phyloP scores from a whole-genome alignment of 768 basidiomycete species.

The Leccinellum luteum region DNA sequence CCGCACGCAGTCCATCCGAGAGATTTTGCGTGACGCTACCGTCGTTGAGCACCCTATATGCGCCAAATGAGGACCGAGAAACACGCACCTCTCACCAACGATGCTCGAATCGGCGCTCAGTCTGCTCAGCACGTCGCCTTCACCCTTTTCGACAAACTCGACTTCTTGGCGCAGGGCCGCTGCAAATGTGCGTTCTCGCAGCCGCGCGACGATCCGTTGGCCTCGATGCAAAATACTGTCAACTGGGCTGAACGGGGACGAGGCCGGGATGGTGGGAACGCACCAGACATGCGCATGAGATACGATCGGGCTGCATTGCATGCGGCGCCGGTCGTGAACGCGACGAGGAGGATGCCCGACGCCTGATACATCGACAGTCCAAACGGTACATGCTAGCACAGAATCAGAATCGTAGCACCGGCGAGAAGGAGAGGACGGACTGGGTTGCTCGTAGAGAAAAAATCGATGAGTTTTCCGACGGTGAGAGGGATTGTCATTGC shows the following conservation, averaged over 20 bases:
- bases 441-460: slow-evolving; percentile 72
- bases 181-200: slow-evolving; percentile 78
- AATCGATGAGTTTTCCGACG: slow-evolving; percentile 92
- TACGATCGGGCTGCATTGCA: slow-evolving; percentile 84
- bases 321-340: slow-evolving; percentile 84
- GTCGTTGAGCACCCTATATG: not conserved
- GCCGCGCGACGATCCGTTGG: slow-evolving; percentile 86
- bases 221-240: slow-evolving; percentile 33
- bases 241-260: not conserved
- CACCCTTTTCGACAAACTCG: slow-evolving; percentile 88
- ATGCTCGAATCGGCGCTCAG: slow-evolving; percentile 90
- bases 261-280: slow-evolving; percentile 9
- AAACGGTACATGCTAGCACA: slow-evolving; percentile 66
- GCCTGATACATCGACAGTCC: slow-evolving; percentile 80
- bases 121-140: slow-evolving; percentile 91
- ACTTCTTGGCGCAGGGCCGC: slow-evolving; percentile 89
- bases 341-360: slow-evolving; percentile 62
- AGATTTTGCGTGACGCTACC: slow-evolving; percentile 68
- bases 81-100: slow-evolving; percentile 85
- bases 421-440: slow-evolving; percentile 35
- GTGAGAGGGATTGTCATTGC: slow-evolving; percentile 93
- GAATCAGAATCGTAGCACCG: not conserved
- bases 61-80: not conserved
- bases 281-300: slow-evolving; percentile 84
- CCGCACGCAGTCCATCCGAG: slow-evolving; percentile 75